Conservation (phyloP, 2,329 filamentous ascomycete species). For the Alternaria alternata region DNA sequence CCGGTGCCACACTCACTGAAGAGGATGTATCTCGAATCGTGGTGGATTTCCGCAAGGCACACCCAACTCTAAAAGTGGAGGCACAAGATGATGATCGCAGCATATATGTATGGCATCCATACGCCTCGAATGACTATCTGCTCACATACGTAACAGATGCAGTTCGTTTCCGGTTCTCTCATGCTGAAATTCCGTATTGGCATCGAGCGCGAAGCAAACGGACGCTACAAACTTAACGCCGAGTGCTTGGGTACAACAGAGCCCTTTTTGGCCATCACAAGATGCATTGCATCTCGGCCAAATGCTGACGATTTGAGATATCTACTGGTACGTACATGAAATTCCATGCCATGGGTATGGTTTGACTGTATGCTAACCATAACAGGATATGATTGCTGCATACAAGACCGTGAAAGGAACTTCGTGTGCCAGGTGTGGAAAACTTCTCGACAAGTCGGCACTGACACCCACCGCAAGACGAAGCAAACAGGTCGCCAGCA, state of each 20-base stretch:
- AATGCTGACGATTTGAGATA: slow-evolving; percentile 41
- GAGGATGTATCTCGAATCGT: slow-evolving; percentile 36
- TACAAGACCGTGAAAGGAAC: slow-evolving; percentile 44
- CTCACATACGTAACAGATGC: slow-evolving; percentile 28
- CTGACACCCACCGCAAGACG: slow-evolving; percentile 44
- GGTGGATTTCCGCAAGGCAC: slow-evolving; percentile 32
- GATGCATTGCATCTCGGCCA: slow-evolving; percentile 46
- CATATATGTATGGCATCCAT: slow-evolving; percentile 32
- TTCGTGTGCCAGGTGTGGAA: slow-evolving; percentile 45
- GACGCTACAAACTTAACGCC: slow-evolving; percentile 35
- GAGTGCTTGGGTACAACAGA: slow-evolving; percentile 43
- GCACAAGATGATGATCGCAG: slow-evolving; percentile 32
- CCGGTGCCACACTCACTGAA: slow-evolving; percentile 19
- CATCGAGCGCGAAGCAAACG: slow-evolving; percentile 38
- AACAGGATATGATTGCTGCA: slow-evolving; percentile 51
- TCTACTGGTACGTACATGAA: slow-evolving; percentile 42
- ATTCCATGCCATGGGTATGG: neutral
- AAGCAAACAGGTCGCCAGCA: slow-evolving; percentile 29
- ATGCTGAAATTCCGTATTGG: slow-evolving; percentile 39
- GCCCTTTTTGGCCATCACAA: slow-evolving; percentile 40
- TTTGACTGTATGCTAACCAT: slow-evolving; percentile 19
- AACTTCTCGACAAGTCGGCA: slow-evolving; percentile 36
- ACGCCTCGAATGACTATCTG: neutral
- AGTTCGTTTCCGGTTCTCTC: slow-evolving; percentile 35
- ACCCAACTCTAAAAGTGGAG: slow-evolving; percentile 42